A percentile compares a stretch with the other conserved stretches of the same genome.
These are phyloP conservation scores for Manihot esculenta DNA, from an alignment of 441 rosid species.

Conservation along the genomic window DNA sequence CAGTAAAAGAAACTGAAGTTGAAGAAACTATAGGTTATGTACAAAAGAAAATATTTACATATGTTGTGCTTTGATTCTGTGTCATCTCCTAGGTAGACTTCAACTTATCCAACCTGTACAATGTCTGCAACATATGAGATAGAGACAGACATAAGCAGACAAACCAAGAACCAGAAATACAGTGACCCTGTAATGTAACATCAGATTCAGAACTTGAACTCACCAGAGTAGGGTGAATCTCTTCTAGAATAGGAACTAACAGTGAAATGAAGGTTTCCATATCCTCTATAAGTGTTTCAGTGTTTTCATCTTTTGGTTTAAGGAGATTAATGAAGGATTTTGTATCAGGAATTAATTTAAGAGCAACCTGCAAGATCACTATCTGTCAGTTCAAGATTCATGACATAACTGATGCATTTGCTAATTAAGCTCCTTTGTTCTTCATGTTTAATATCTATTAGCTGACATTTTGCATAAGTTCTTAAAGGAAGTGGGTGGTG, in stretches of 20 bases:
- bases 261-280: conserved; percentile 52
- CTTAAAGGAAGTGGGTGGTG: not conserved
- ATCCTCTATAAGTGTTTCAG: conserved; percentile 53
- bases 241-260: conserved; percentile 58
- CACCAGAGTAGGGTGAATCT: conserved; percentile 65
- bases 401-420: too few species aligned
- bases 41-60: conserved; percentile 22
- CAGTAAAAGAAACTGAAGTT: conserved; percentile 11
- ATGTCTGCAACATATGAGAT: conserved; percentile 36
- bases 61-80: conserved; percentile 6
- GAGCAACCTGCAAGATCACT: conserved; percentile 51
- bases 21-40: conserved; percentile 11
- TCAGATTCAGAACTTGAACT: conserved; percentile 11
- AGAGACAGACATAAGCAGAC: not conserved
- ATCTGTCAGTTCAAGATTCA: conserved; percentile 2
- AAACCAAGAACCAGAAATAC: not conserved
- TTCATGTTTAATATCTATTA: not conserved
- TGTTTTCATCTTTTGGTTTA: conserved; percentile 48
- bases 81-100: conserved; percentile 39
- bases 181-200: not conserved
- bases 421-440: not conserved
- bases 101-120: conserved; percentile 45
- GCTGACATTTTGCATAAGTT: not conserved
- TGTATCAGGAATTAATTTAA: conserved; percentile 69
- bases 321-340: conserved; percentile 59